A percentile compares a stretch with the other conserved stretches of the same genome.
These are phyloP conservation scores for Debaryomyces sp. DNA, from an alignment of 1,139 yeast genomes.

Conservation along the genomic window DNA sequence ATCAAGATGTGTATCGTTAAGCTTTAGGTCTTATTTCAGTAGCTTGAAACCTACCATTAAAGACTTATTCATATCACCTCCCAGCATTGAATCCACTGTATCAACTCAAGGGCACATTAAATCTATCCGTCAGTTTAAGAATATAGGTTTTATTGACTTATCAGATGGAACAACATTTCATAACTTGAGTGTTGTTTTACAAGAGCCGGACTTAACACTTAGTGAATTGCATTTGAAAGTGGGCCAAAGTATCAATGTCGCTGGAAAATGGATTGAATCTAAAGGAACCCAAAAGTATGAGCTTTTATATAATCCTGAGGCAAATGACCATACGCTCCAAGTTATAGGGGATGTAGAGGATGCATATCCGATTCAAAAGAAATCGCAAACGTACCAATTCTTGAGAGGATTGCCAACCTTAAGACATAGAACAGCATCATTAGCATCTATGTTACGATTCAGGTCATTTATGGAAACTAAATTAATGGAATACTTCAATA, in stretches of 20 bases:
- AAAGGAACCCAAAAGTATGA: constrained; percentile 39
- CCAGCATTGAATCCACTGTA: constrained; percentile 22
- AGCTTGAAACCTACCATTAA: constrained; percentile 31
- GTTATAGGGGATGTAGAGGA: constrained; percentile 59
- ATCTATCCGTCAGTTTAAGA: constrained; percentile 70
- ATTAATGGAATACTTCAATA: constrained; percentile 57
- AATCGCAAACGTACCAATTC: constrained; percentile 64
- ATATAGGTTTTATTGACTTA: constrained; percentile 76
- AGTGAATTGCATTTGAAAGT: constrained; percentile 49
- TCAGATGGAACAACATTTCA: constrained; percentile 70
- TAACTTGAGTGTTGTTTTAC: constrained; percentile 61
- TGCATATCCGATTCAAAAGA: constrained; percentile 82
- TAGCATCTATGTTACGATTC: constrained; percentile 68
- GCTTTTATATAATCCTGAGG: constrained; percentile 27
- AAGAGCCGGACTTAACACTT: constrained; percentile 38
- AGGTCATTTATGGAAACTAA: constrained; percentile 67
- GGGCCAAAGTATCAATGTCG: constrained; percentile 44
- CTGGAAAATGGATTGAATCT: constrained; percentile 37
- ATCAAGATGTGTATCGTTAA: not conserved
- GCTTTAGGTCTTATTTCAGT: not conserved
- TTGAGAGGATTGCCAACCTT: constrained; percentile 72
- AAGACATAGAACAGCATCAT: constrained; percentile 70
- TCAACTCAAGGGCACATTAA: constrained; percentile 70
- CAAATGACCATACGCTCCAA: constrained; percentile 23
- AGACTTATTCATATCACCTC: constrained; percentile 35